These are phyloP conservation scores for Fusarium irregulare DNA, from an alignment of 2,329 filamentous ascomycete genomes.

Conservation along the genomic window DNA sequence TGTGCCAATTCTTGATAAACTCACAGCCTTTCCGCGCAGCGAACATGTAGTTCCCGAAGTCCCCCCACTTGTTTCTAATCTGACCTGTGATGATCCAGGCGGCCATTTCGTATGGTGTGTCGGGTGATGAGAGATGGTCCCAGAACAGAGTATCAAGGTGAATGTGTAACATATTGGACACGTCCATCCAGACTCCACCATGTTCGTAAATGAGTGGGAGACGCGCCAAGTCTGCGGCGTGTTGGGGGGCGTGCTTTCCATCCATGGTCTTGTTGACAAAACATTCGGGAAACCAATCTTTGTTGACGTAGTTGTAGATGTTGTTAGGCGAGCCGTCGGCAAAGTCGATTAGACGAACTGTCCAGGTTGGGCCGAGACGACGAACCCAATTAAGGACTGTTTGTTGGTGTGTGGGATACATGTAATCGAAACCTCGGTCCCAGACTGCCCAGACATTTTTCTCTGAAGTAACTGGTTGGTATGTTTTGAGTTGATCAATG, in stretches of 20 bases:
- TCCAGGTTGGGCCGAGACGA: slow-evolving; percentile 55
- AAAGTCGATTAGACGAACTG: slow-evolving; percentile 54
- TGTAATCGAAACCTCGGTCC: slow-evolving; percentile 52
- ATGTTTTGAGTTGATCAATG: slow-evolving; percentile 43
- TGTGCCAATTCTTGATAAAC: slow-evolving; percentile 59
- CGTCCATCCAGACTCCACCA: slow-evolving; percentile 59
- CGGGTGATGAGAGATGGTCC: slow-evolving; percentile 53
- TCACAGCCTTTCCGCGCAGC: slow-evolving; percentile 55
- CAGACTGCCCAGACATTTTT: slow-evolving; percentile 61
- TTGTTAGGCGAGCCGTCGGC: slow-evolving; percentile 52
- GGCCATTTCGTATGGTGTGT: slow-evolving; percentile 50
- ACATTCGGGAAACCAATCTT: slow-evolving; percentile 45
- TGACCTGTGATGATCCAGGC: slow-evolving; percentile 51
- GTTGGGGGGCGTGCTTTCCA: slow-evolving; percentile 54
- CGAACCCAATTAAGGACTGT: slow-evolving; percentile 58
- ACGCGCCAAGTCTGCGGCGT: slow-evolving; percentile 61
- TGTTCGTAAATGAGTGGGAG: slow-evolving; percentile 55
- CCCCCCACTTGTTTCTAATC: slow-evolving; percentile 49
- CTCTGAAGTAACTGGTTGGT: slow-evolving; percentile 51
- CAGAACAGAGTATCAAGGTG: slow-evolving; percentile 58
- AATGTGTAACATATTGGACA: slow-evolving; percentile 55
- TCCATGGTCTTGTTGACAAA: slow-evolving; percentile 51
- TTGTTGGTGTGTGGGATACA: slow-evolving; percentile 52
- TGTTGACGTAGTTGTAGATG: slow-evolving; percentile 50
- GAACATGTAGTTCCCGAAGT: slow-evolving; percentile 57